These are phyloP conservation scores for Podaxis sp. DNA, from an alignment of 768 basidiomycete species.

Conservation along the genomic window DNA sequence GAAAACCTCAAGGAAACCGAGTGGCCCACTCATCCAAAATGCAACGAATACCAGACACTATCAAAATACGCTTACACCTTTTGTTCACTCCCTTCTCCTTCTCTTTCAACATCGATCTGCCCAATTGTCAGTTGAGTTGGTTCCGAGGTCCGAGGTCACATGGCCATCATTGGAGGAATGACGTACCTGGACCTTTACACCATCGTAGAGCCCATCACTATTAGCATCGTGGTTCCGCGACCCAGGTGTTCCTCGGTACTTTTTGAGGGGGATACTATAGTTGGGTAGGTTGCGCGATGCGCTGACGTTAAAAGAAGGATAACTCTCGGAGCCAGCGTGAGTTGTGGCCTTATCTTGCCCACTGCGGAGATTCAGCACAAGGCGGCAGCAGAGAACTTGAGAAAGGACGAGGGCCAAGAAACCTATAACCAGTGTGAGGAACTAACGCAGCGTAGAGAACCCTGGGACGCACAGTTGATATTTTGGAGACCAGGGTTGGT, in stretches of 20 bases:
- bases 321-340: constrained; percentile 1
- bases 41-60: background rate
- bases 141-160: background rate
- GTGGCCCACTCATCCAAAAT: background rate
- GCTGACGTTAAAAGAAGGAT: constrained; percentile 4
- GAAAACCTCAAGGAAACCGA: background rate
- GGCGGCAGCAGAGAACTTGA: constrained; percentile 18
- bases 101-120: constrained; percentile 14
- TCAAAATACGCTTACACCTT: background rate
- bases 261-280: constrained; percentile 16
- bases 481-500: constrained; percentile 17
- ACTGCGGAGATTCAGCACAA: constrained; percentile 16
- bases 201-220: constrained; percentile 12
- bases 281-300: constrained; percentile 4
- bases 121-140: background rate
- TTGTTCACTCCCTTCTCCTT: background rate
- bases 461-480: constrained; percentile 14
- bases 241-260: constrained; percentile 8
- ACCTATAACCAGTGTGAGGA: background rate
- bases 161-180: background rate
- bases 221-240: constrained; percentile 2
- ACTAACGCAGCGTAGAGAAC: background rate
- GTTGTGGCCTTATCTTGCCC: background rate
- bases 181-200: constrained; percentile 18
- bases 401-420: constrained; percentile 18